A percentile compares a stretch with the other conserved stretches of the same genome.
Conservation (phyloP, 163 green algal genomes). For the Coccomyxa subellipsoidea region DNA sequence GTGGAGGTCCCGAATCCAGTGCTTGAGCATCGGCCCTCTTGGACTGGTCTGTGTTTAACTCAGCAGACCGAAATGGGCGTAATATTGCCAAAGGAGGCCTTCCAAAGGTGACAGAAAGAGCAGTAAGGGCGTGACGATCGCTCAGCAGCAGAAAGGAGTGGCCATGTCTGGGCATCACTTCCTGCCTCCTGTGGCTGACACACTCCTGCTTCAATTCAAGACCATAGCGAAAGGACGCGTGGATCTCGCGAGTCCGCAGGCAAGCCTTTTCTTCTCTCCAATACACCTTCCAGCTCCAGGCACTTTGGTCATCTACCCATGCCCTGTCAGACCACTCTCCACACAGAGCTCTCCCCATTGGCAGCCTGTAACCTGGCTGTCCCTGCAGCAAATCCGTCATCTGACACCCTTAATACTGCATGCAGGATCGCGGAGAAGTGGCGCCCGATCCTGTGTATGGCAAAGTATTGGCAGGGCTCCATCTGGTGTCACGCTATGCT, state of each 20-base stretch:
- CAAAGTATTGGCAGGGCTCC: slow-evolving; percentile 25
- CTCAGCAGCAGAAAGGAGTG: neutral
- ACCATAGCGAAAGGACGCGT: neutral
- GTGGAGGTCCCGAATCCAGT: too few species aligned
- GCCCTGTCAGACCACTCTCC: neutral
- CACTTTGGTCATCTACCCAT: too few species aligned
- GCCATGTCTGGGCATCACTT: neutral
- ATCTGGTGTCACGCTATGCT: slow-evolving; percentile 32
- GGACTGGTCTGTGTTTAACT: too few species aligned
- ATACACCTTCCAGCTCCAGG: too few species aligned
- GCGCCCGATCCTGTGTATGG: slow-evolving; percentile 18
- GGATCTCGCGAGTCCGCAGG: slow-evolving; percentile 3
- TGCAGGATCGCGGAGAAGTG: slow-evolving; percentile 20
- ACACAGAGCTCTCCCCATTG: too few species aligned
- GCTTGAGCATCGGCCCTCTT: too few species aligned
- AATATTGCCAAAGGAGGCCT: too few species aligned
- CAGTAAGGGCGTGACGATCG: neutral
- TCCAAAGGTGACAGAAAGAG: neutral
- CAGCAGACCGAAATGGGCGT: too few species aligned
- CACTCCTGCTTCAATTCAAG: slow-evolving; percentile 11
- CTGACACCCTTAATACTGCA: neutral
- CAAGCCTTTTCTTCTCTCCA: neutral
- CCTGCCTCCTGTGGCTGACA: slow-evolving; percentile 10
- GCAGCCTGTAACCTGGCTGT: too few species aligned
- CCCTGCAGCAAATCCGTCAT: too few species aligned